These are phyloP conservation scores for Tolypocladium paradoxum DNA, from an alignment of 2,329 filamentous ascomycete species.

Conservation along the genomic window DNA sequence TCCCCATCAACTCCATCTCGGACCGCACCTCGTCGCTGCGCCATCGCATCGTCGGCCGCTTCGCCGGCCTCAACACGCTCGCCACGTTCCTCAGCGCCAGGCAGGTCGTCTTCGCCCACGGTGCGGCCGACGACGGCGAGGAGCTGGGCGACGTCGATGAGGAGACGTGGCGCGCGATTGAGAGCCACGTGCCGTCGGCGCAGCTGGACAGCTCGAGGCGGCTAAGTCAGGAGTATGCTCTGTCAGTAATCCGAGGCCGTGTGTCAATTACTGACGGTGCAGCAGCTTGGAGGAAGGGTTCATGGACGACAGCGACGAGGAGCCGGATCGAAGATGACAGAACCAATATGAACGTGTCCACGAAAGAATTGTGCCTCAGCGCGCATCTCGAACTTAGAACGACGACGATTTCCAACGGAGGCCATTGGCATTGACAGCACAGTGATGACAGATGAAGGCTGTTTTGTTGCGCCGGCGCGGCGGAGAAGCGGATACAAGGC, in stretches of 20 bases:
- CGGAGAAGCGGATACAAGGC: neutral
- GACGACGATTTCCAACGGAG: neutral
- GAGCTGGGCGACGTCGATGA: constrained; percentile 53
- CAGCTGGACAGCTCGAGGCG: constrained; percentile 43
- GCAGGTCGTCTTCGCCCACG: constrained; percentile 25
- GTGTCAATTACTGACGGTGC: constrained; percentile 7
- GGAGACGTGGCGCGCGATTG: constrained; percentile 30
- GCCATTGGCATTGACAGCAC: neutral
- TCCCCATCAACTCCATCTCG: constrained; percentile 55
- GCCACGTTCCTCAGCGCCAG: constrained; percentile 37
- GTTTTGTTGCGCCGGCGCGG: neutral
- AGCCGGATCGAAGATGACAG: constrained; percentile 14
- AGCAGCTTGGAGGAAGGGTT: constrained; percentile 24
- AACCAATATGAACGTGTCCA: neutral
- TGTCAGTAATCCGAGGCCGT: neutral
- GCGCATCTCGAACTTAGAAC: neutral
- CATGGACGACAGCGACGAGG: constrained; percentile 33
- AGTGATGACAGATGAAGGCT: neutral
- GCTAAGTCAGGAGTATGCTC: constrained; percentile 60
- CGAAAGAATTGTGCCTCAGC: neutral
- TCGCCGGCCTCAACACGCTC: constrained; percentile 22
- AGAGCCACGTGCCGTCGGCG: constrained; percentile 19
- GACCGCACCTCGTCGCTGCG: constrained; percentile 45
- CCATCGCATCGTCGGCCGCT: constrained; percentile 29
- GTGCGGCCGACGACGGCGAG: constrained; percentile 44